A percentile compares a stretch with the other conserved stretches of the same genome.
Evolutionary conservation across 2,329 filamentous ascomycete genomes (phyloP).

Genomic region (Anthostomella pinea): DNA sequence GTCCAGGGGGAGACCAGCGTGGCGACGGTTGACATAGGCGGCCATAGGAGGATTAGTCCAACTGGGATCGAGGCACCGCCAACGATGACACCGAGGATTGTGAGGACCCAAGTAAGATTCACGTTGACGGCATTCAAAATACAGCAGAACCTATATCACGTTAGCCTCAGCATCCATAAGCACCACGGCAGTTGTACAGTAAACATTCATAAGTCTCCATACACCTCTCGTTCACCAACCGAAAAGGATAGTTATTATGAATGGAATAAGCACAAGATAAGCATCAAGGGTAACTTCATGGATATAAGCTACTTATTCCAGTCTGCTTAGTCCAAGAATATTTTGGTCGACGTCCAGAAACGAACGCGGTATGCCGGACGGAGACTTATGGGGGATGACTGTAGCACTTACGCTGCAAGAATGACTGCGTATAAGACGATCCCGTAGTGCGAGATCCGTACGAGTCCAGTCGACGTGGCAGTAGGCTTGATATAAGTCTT

Average conservation of each 20-base stretch:
- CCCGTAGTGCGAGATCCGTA: constrained; percentile 32
- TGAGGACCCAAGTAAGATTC: constrained; percentile 39
- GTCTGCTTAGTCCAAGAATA: too few relatives aligned
- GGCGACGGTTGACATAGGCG: constrained; percentile 36
- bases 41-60: constrained; percentile 37
- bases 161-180: not conserved
- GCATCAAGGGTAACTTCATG: too few relatives aligned
- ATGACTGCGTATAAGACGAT: constrained; percentile 34
- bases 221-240: too few relatives aligned
- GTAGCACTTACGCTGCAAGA: constrained; percentile 24
- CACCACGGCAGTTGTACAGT: too few relatives aligned
- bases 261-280: too few relatives aligned
- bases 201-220: too few relatives aligned
- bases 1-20: constrained; percentile 35
- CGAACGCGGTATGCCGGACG: too few relatives aligned
- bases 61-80: constrained; percentile 37
- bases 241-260: not conserved
- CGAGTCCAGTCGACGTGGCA: constrained; percentile 30
- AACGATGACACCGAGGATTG: constrained; percentile 38
- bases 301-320: too few relatives aligned
- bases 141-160: constrained; percentile 26
- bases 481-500: constrained; percentile 35
- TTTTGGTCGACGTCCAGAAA: too few relatives aligned
- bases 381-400: too few relatives aligned
- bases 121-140: constrained; percentile 36